Conservation (phyloP, 225 moss, liverwort and hornwort genomes). For the Thuidium tamariscinum region DNA sequence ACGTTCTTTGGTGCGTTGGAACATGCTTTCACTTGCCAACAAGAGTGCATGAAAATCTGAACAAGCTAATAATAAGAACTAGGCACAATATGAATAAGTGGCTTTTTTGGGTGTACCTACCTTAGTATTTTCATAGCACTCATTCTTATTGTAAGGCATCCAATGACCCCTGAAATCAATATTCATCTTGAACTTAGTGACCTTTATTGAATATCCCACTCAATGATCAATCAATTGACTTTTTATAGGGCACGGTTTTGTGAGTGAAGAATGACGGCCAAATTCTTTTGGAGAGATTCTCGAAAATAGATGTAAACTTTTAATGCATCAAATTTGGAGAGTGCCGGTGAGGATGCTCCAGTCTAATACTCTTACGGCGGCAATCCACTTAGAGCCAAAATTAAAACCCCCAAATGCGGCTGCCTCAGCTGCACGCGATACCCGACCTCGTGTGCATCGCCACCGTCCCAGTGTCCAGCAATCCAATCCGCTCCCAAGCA, state of each 20-base stretch:
- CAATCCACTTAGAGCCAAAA: background rate
- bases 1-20: too few species aligned
- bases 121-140: background rate
- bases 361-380: background rate
- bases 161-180: background rate
- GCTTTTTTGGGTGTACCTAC: too few species aligned
- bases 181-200: background rate
- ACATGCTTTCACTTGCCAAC: too few species aligned
- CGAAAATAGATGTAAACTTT: background rate
- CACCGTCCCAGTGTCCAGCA: background rate
- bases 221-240: background rate
- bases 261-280: fast-evolving
- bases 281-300: background rate
- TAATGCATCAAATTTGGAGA: background rate
- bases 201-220: background rate
- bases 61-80: too few species aligned
- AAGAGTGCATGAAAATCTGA: too few species aligned
- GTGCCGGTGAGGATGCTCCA: background rate
- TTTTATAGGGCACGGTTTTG: background rate
- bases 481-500: background rate
- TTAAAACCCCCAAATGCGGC: background rate
- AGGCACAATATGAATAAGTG: too few species aligned
- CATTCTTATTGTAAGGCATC: fast-evolving
- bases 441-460: background rate
- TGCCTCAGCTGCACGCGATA: background rate